Percentiles rank a stretch among this genome's conserved stretches.
phyloP scores from a whole-genome alignment of 2,329 filamentous ascomycete genomes.

The Aureobasidium sp. region DNA sequence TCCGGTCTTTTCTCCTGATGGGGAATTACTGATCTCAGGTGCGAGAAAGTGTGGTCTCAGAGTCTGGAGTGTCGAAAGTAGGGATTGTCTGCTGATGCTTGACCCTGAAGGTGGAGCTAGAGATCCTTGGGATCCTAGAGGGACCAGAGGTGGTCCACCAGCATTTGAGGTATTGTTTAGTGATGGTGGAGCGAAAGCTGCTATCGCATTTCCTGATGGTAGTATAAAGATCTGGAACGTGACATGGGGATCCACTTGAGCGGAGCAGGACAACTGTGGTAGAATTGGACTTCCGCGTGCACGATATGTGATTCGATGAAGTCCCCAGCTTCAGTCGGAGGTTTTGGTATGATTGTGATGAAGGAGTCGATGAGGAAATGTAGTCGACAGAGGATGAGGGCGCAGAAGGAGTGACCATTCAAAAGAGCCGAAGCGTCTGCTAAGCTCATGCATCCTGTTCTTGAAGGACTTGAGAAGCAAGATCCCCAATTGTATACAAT shows the following conservation, averaged over 20 bases:
- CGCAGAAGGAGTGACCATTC: no score
- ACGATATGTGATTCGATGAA: no score
- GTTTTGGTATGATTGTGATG: no score
- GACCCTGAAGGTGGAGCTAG: not conserved
- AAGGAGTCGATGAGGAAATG: no score
- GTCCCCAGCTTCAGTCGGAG: no score
- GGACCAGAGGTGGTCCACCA: not conserved
- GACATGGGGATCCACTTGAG: not conserved
- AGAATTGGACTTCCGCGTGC: no score
- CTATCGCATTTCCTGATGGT: constrained; percentile 3
- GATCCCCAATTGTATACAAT: no score
- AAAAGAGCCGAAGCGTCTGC: no score
- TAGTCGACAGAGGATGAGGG: no score
- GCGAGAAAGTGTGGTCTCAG: not conserved
- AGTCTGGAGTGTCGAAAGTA: not conserved
- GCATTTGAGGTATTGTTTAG: not conserved
- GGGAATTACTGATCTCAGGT: not conserved
- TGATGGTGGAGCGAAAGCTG: not conserved
- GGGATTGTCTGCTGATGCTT: not conserved
- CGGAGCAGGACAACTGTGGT: no score
- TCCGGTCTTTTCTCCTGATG: not conserved
- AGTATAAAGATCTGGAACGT: not conserved
- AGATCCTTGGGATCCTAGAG: not conserved
- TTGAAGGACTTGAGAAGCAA: no score
- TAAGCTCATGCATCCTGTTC: no score